Evolutionary conservation across 257 asterid genomes (phyloP), one percentile per base, ranked within the genome.

Genomic region (Ballota nigra): DNA sequence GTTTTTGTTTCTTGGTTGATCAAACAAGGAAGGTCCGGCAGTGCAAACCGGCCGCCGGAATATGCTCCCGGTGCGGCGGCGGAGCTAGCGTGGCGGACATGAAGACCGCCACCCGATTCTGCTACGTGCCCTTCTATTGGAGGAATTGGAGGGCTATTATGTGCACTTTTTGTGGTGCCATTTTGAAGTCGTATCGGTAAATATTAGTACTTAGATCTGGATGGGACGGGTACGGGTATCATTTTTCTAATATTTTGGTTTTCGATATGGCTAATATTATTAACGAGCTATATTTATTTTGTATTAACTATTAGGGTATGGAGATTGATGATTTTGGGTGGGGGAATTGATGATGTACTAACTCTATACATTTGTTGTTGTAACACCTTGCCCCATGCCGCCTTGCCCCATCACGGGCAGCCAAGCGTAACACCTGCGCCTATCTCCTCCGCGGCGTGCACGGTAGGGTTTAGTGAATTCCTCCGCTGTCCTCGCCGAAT

Each of bases 31-130:
- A 87, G 75, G 96, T 93, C 63, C 49, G 92, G 38, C 84, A 84
- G 79, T 72, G 89, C 87, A 93, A 93, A 69, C 98, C 98, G 65
- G 96, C 96, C 0, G 96, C 98, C 70, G 98, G 98, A 66, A 84
- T 71, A 73, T 93, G 98, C 76, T 83, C 96, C 0, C 88, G 97
- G 28, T 93, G 97, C 73, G 98, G 98, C 60, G 96, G 96, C n/a
- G 97, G 97, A 4, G 98, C 98, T 1, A 91, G 95, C 67, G 98
- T 91, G 3, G 98, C 98, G 5, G 96, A 93, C 71, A 89, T 93
- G 97, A 93, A 91, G 80, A 91, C 97, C 8, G 92, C 95, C 63
- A 93, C 98, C 9, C 82, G 98, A 66, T 93, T 93, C 73, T 93
- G 98, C 80, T 80, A 76, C 61, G 94, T 93, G 15, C 97, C 98